phyloP scores from a whole-genome alignment of 371 early-diverging fungal species.

The Massospora cicadina region DNA sequence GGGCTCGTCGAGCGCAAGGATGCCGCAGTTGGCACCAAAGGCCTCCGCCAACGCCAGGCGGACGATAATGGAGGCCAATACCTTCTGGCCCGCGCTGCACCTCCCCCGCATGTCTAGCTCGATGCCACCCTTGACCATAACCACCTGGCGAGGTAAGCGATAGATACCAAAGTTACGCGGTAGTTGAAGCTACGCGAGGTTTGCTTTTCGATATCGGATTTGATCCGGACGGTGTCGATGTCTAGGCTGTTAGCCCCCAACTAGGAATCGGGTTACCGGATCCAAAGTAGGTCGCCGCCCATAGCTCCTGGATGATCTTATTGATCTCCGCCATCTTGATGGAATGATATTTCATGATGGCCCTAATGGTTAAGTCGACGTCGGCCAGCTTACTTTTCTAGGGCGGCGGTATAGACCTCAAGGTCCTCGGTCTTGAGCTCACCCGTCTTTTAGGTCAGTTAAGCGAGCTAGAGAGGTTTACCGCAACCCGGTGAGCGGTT shows the following conservation, averaged over 20 bases:
- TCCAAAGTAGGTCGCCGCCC: conserved; percentile 95
- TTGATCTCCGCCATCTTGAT: conserved; percentile 97
- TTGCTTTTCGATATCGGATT: conserved; percentile 58
- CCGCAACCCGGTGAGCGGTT: background rate
- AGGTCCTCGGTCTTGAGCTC: conserved; percentile 67
- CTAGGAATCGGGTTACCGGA: conserved; percentile 39
- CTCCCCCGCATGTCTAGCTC: conserved; percentile 97
- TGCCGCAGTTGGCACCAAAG: conserved; percentile 86
- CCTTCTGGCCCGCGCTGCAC: conserved; percentile 98
- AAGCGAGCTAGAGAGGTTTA: background rate
- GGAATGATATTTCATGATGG: conserved; percentile 90
- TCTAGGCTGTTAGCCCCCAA: conserved; percentile 30
- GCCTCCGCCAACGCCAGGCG: conserved; percentile 95
- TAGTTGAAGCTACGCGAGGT: conserved; percentile 63
- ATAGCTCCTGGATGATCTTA: conserved; percentile 88
- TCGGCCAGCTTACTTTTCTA: conserved; percentile 42
- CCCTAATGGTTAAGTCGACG: conserved; percentile 21
- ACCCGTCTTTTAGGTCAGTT: conserved; percentile 23
- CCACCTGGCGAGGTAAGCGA: conserved; percentile 31
- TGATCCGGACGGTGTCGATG: conserved; percentile 90
- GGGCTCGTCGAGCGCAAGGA: conserved; percentile 98
- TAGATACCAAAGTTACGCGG: conserved; percentile 31
- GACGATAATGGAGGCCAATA: conserved; percentile 92
- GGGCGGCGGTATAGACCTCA: conserved; percentile 65
- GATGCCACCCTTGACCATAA: conserved; percentile 85